Base-by-base conservation (phyloP, 2,329 filamentous ascomycete genomes). In the Fusarium nodosum region DNA sequence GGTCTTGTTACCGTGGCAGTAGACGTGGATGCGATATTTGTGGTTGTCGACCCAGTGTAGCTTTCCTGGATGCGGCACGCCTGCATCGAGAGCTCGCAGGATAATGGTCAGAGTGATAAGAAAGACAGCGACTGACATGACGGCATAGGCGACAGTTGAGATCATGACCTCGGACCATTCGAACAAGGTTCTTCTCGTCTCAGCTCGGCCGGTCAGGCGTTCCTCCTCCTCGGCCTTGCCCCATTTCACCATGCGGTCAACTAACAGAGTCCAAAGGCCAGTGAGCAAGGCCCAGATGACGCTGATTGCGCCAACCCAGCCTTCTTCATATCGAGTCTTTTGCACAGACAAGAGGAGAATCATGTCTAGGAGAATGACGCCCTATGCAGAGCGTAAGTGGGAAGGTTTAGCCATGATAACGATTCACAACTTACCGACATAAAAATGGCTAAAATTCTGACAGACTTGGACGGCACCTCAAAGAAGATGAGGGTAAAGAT, bases 161-260 rank as follows among this genome's bases (percentile, higher is more conserved):
- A 90, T 76, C 5, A 97, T 81, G 16, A 99, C 93, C 44, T 90
- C 91, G 7, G 90, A 80, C 95, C 96, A 98, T 82, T 98, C 93
- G 42, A 87, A 82, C 7, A 97, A 79, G 0, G 93, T 92, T 30
- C 94, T 89, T 26, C 94, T 88, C 13, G 91, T 93, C 82, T 99
- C 95, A 31, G 91, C 88, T 16, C 95, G 91, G 13, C 96, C 96
- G 1, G 95, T 98, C 22, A 98, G 83, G 28, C 96, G 89, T 78
- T 97, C 91, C 77, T 99, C 96, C 78, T 98, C 96, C 74, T 97
- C 93, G 2, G 85, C 85, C 80, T 98, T 98, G 59, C 95, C 96
- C 91, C 93, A 97, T 74, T 91, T 87, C 11, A 99, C 96, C 7
- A 92, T 89, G 48, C 91, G 87, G 76, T 97, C 95, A 10, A 91